Conservation (phyloP, 805 yeast species). For the Starmerella bombicola region DNA sequence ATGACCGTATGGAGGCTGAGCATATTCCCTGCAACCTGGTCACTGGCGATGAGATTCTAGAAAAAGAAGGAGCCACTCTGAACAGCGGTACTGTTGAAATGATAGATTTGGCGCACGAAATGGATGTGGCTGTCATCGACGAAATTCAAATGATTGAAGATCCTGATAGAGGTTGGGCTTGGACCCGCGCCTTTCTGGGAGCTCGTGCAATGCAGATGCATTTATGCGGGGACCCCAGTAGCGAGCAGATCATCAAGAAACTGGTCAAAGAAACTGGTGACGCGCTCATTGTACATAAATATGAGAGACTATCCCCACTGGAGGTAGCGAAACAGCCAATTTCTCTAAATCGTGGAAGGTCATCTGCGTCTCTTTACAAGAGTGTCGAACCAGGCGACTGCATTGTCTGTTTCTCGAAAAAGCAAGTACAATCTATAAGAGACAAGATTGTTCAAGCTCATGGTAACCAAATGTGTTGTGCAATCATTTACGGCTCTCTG, state of each 20-base stretch:
- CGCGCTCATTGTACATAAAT: slow-evolving; percentile 52
- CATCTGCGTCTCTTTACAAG: slow-evolving; percentile 1
- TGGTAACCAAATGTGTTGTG: slow-evolving; percentile 39
- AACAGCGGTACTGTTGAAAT: slow-evolving; percentile 89
- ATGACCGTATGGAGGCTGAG: slow-evolving; percentile 59
- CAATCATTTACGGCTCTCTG: slow-evolving; percentile 85
- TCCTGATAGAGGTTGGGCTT: slow-evolving; percentile 70
- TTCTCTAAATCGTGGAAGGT: neutral
- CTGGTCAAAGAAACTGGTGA: slow-evolving; percentile 68
- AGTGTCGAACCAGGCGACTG: slow-evolving; percentile 67
- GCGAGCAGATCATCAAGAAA: slow-evolving; percentile 52
- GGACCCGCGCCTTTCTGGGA: slow-evolving; percentile 87
- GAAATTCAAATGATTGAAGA: slow-evolving; percentile 94
- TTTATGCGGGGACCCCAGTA: slow-evolving; percentile 84
- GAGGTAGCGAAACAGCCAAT: slow-evolving; percentile 34
- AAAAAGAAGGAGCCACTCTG: slow-evolving; percentile 59
- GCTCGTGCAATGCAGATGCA: slow-evolving; percentile 77
- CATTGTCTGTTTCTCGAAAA: slow-evolving; percentile 73
- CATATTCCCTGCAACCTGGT: slow-evolving; percentile 66
- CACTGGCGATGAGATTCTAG: slow-evolving; percentile 91
- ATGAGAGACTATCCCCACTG: slow-evolving; percentile 64
- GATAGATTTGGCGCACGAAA: slow-evolving; percentile 54
- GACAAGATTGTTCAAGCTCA: slow-evolving; percentile 48
- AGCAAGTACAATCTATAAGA: slow-evolving; percentile 55
- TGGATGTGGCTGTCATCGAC: slow-evolving; percentile 85